These are phyloP conservation scores for Anacardium occidentale DNA, from an alignment of 345 rosid genomes.

Conservation along the genomic window DNA sequence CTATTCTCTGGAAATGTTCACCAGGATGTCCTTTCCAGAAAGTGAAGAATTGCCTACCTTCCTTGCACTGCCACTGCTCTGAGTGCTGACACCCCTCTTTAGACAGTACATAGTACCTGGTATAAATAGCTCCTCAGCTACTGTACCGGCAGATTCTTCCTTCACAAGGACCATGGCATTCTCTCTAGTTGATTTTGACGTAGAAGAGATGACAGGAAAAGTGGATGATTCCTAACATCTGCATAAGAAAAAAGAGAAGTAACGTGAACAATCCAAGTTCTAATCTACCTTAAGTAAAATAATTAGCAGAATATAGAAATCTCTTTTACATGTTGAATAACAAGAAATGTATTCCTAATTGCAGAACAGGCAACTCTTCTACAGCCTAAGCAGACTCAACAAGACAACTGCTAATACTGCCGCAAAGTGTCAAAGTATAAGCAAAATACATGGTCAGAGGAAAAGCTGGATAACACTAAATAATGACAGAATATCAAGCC, in stretches of 20 bases:
- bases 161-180: constrained; percentile 14
- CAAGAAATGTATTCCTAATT: background rate
- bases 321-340: background rate
- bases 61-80: constrained; percentile 12
- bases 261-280: background rate
- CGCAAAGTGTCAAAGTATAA: background rate
- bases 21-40: constrained; percentile 85
- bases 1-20: constrained; percentile 82
- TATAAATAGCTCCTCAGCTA: constrained; percentile 67
- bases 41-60: constrained; percentile 52
- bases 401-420: background rate
- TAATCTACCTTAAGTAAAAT: background rate
- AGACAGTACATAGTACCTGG: constrained; percentile 80
- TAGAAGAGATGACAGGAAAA: constrained; percentile 17
- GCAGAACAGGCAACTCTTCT: background rate
- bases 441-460: background rate
- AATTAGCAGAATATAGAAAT: background rate
- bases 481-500: background rate
- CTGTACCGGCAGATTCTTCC: constrained; percentile 20
- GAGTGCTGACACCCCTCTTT: constrained; percentile 51
- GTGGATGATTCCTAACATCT: constrained; percentile 22
- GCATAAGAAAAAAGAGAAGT: background rate
- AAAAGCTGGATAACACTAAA: background rate
- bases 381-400: background rate
- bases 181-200: constrained; percentile 22